Percentiles rank a stretch among this genome's conserved stretches.
These are phyloP conservation scores for Penicillium argentinense DNA, from an alignment of 495 filamentous ascomycete species.

Conservation along the genomic window DNA sequence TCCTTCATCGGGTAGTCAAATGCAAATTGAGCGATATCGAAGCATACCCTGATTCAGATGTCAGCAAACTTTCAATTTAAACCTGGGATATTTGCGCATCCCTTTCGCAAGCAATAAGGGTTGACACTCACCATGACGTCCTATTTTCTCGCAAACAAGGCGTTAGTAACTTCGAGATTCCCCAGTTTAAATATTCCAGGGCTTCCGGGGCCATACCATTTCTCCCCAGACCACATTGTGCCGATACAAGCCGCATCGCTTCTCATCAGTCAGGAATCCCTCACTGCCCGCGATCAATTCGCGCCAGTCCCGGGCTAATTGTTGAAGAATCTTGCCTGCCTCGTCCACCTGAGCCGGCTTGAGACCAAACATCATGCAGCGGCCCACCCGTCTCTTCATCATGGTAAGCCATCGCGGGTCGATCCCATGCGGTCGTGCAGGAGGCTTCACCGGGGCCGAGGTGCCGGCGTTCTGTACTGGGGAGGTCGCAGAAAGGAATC, in stretches of 20 bases:
- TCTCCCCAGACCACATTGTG: slow-evolving; percentile 87
- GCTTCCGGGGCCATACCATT: slow-evolving; percentile 58
- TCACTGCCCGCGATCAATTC: slow-evolving; percentile 74
- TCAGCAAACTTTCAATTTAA: slow-evolving; percentile 9
- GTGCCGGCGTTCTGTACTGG: slow-evolving; percentile 11
- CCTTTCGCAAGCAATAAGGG: not conserved
- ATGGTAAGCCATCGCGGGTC: slow-evolving; percentile 73
- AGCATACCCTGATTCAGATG: slow-evolving; percentile 24
- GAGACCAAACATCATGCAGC: slow-evolving; percentile 80
- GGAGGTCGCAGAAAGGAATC: slow-evolving; percentile 27
- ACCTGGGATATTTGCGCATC: not conserved
- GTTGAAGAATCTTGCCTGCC: slow-evolving; percentile 59
- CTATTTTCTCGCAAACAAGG: slow-evolving; percentile 31
- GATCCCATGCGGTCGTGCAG: slow-evolving; percentile 35
- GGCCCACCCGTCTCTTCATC: slow-evolving; percentile 71
- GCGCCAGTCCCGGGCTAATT: slow-evolving; percentile 73
- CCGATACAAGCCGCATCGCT: slow-evolving; percentile 64
- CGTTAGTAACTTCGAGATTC: slow-evolving; percentile 3
- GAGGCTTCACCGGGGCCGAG: slow-evolving; percentile 12
- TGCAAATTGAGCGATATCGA: no score
- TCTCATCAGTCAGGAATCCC: slow-evolving; percentile 71
- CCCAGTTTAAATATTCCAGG: not conserved
- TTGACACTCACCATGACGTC: slow-evolving; percentile 54
- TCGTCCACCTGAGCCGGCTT: slow-evolving; percentile 56
- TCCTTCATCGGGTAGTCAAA: not conserved